Evolutionary conservation across 345 rosid genomes (phyloP).

Genomic region (Hypericum perforatum): DNA sequence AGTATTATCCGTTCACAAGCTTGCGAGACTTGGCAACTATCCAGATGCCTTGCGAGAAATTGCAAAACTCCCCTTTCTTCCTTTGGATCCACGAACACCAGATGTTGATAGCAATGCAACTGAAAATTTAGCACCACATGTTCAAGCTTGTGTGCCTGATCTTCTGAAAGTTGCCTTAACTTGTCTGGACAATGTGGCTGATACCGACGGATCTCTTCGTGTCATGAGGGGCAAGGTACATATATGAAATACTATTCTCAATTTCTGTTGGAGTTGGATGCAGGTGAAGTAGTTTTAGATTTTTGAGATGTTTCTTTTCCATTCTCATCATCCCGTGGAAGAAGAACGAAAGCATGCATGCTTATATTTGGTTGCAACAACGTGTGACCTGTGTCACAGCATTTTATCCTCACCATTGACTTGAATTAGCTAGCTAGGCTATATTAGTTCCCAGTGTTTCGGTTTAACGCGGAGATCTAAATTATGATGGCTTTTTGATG

Average conservation of each 20-base stretch:
- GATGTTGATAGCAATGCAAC: conserved; percentile 39
- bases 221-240: conserved; percentile 89
- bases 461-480: too few species aligned
- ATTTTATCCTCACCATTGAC: too few species aligned
- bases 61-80: conserved; percentile 80
- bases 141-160: conserved; percentile 85
- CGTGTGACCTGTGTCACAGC: too few species aligned
- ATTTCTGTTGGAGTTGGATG: too few species aligned
- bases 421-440: too few species aligned
- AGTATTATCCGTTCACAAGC: conserved; percentile 61
- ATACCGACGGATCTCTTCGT: conserved; percentile 81
- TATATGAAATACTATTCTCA: background rate
- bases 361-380: too few species aligned
- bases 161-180: conserved; percentile 71
- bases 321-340: too few species aligned
- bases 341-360: too few species aligned
- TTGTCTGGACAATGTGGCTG: conserved; percentile 77
- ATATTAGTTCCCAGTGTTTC: too few species aligned
- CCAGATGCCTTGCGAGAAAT: conserved; percentile 86
- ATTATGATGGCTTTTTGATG: background rate
- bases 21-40: conserved; percentile 55
- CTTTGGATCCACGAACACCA: conserved; percentile 74
- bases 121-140: conserved; percentile 69
- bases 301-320: too few species aligned
- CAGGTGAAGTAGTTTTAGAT: background rate